A percentile compares a stretch with the other conserved stretches of the same genome.
These are phyloP conservation scores for Penicillium sumatraense DNA, from an alignment of 2,329 filamentous ascomycete genomes.

Conservation along the genomic window DNA sequence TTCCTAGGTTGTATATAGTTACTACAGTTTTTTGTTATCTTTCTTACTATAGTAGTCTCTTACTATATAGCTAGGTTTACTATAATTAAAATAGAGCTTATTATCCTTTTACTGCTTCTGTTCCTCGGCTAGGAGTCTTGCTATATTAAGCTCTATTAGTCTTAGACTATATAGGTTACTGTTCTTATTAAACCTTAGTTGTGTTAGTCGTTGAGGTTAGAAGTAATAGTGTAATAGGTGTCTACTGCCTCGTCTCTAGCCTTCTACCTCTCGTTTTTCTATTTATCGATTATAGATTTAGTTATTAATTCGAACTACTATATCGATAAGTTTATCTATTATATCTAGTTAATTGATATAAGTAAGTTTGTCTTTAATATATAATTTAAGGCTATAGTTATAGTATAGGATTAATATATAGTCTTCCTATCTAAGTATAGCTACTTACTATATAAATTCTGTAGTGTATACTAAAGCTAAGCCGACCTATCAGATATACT, in stretches of 20 bases:
- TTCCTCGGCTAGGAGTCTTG: not conserved
- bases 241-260: not conserved
- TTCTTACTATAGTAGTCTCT: not conserved
- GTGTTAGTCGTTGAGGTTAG: not conserved
- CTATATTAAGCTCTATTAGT: constrained; percentile 8
- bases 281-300: not conserved
- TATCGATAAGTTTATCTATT: not conserved
- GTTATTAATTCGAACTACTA: not conserved
- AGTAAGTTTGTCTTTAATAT: not conserved
- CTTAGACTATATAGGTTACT: not conserved
- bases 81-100: constrained; percentile 5
- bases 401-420: not conserved
- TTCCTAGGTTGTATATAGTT: not conserved
- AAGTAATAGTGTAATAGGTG: not conserved
- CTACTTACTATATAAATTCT: not conserved
- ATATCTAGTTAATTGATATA: not conserved
- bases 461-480: not conserved
- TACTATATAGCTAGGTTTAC: constrained; percentile 1
- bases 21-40: not conserved
- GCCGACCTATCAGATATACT: not conserved
- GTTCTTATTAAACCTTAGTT: not conserved
- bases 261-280: not conserved
- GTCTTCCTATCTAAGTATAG: not conserved
- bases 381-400: not conserved
- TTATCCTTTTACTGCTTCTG: not conserved